These are phyloP conservation scores for Pyronema domesticum DNA, from an alignment of 495 filamentous ascomycete genomes.

Conservation along the genomic window DNA sequence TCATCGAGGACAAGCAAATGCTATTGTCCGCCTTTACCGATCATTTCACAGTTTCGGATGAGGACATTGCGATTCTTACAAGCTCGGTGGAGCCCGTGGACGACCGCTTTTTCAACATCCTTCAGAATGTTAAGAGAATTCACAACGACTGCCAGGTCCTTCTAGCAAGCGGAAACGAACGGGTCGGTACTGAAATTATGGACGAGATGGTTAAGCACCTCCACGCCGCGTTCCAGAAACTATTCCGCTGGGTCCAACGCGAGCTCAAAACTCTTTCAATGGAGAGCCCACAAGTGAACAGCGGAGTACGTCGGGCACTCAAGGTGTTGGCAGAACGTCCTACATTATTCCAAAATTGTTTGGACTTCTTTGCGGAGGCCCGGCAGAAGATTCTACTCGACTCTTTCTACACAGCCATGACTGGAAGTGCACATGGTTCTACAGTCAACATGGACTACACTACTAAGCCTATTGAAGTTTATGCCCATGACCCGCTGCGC, in stretches of 20 bases:
- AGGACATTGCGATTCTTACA: slow-evolving; percentile 54
- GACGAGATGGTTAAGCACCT: slow-evolving; percentile 70
- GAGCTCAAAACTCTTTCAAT: slow-evolving; percentile 87
- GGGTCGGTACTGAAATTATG: slow-evolving; percentile 51
- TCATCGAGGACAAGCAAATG: slow-evolving; percentile 71
- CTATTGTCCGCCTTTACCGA: slow-evolving; percentile 65
- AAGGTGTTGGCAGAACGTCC: slow-evolving; percentile 81
- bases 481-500: slow-evolving; percentile 75
- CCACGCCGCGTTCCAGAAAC: slow-evolving; percentile 84
- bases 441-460: slow-evolving; percentile 32
- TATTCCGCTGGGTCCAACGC: slow-evolving; percentile 84
- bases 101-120: slow-evolving; percentile 63
- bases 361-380: slow-evolving; percentile 86
- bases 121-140: slow-evolving; percentile 72
- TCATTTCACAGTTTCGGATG: slow-evolving; percentile 69
- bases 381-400: slow-evolving; percentile 75
- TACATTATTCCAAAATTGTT: slow-evolving; percentile 74
- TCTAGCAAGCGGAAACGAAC: slow-evolving; percentile 77
- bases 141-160: slow-evolving; percentile 75
- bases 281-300: slow-evolving; percentile 83
- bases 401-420: slow-evolving; percentile 78
- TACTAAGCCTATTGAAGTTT: slow-evolving; percentile 84
- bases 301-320: slow-evolving; percentile 66
- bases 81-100: slow-evolving; percentile 63
- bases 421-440: slow-evolving; percentile 36